Evolutionary conservation across 768 basidiomycete genomes (phyloP), one percentile per base, ranked within the genome.

Genomic region (Termitomyces sp.): DNA sequence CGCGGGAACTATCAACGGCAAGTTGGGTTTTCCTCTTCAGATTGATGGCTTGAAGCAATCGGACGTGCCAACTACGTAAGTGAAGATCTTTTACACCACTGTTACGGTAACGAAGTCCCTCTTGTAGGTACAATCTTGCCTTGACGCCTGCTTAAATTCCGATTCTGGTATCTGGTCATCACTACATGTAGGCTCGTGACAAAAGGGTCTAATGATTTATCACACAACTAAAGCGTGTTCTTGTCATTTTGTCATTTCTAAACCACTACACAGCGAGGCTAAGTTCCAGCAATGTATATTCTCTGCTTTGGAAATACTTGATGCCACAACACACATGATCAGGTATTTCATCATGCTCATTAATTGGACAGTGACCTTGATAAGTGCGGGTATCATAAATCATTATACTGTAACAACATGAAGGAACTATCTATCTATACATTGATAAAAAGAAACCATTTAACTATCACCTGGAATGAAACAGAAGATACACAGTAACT

Each of bases 21-120:
- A 61, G 32, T 59, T 73, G 26, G 72, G 74, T 3, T 63, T 76
- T 55, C 74, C 74, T 10, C 63, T 77, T 35, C 45, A 70, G 8
- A 66, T 76, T 38, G 59, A 66, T 52, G 73, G 73, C 7, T 63
- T 77, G 58, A 68, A 67, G 59, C 74, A 77, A 54, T 63, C 51
- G 3, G 61, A 61, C 26, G 73, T 77, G 36, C 69, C 74, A n/a
- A 70, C 73, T 11, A 69, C 62, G 74, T 74, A 60, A 60, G 74
- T 64, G 36, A 14, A 30, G 35, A 41, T 3, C 26, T 35, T 30
- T 43, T 6, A 30, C 20, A 22, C 16, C 33, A 44, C 24, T 16
- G 7, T 33, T 7, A 18, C 18, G 2, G n/a, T 24, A 4, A 28
- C 24, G 8, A 9, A 52, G 16, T 13, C 7, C 22, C 18, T 20